These are phyloP conservation scores for Nematocida displodere DNA, from an alignment of 371 early-diverging fungal genomes.

Conservation along the genomic window DNA sequence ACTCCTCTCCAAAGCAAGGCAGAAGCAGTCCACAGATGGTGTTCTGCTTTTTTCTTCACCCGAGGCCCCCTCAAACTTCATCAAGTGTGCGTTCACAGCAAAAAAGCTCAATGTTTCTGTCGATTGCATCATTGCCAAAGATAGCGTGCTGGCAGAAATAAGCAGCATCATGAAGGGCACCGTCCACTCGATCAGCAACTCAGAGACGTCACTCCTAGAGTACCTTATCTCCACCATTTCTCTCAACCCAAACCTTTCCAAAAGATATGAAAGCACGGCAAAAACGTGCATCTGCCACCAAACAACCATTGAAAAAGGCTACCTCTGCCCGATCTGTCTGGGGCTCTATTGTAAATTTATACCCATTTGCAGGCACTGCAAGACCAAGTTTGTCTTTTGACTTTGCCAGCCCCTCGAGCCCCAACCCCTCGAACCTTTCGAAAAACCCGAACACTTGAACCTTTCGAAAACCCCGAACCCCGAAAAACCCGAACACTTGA, in stretches of 20 bases:
- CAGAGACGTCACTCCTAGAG: slow-evolving; percentile 24
- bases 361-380: slow-evolving; percentile 65
- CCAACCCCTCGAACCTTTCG: not conserved
- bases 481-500: no score
- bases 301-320: slow-evolving; percentile 53
- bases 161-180: slow-evolving; percentile 12
- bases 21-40: not conserved
- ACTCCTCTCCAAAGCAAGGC: slow-evolving; percentile 20
- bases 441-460: not conserved
- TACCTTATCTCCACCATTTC: slow-evolving; percentile 22
- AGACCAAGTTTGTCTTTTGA: slow-evolving; percentile 58
- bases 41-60: slow-evolving; percentile 38
- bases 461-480: not conserved
- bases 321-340: slow-evolving; percentile 63
- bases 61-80: slow-evolving; percentile 10
- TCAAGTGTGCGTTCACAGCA: slow-evolving; percentile 49
- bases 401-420: not conserved
- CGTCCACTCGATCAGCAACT: not conserved
- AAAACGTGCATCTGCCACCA: slow-evolving; percentile 61
- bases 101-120: slow-evolving; percentile 33
- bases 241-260: not conserved
- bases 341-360: slow-evolving; percentile 64
- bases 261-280: not conserved
- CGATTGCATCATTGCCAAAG: slow-evolving; percentile 22
- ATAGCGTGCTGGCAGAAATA: slow-evolving; percentile 7